Base-by-base conservation (phyloP, 1,284 basidiomycete genomes). In the Fistulinella cinereoalba region DNA sequence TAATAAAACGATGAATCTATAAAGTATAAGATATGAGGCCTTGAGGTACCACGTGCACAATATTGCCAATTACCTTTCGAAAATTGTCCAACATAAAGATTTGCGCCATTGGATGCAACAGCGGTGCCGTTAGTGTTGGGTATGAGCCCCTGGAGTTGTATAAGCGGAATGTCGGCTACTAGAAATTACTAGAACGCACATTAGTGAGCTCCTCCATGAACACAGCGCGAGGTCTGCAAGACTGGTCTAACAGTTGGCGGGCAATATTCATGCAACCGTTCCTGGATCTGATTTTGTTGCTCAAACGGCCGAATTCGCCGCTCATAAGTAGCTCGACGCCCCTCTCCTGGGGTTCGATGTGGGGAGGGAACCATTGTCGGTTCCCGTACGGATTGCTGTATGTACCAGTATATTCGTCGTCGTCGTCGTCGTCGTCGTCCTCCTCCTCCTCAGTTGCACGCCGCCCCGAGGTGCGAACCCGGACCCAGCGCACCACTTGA, bases 1-100 rank as follows among this genome's bases (percentile, higher is more conserved):
- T 91, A 91, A 57, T 85, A 92, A 64, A 89, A 86, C 1, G 83
- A 82, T 8, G 85, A 85, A 65, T 91, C 88, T 85, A 24, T 43
- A 12, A 24, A 50, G 19, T 46, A 37, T 22, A 44, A 23, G 19
- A 43, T n/a, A n/a, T n/a, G n/a, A n/a, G n/a, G n/a, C n/a, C 25
- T 36, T 46, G 22, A 47, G 28, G n/a, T 31, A 29, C 43, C 9
- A 23, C 31, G 19, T 25, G 1, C 19, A 12, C 13, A 6, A 56
- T 56, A 55, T 44, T 57, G 62, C 64, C 48, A 64, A n/a, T 27
- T 27, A 84, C 88, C 88, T 56, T 75, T 74, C 13, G 92, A 94
- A 67, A 87, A 98, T 65, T 97, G 95, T 0, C 92, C 97, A 11
- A 87, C 91, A 63, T 99, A 99, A 27, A 94, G 85, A 48, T 93